phyloP scores from a whole-genome alignment of 2,329 filamentous ascomycete genomes.

The Cercospora beticola region DNA sequence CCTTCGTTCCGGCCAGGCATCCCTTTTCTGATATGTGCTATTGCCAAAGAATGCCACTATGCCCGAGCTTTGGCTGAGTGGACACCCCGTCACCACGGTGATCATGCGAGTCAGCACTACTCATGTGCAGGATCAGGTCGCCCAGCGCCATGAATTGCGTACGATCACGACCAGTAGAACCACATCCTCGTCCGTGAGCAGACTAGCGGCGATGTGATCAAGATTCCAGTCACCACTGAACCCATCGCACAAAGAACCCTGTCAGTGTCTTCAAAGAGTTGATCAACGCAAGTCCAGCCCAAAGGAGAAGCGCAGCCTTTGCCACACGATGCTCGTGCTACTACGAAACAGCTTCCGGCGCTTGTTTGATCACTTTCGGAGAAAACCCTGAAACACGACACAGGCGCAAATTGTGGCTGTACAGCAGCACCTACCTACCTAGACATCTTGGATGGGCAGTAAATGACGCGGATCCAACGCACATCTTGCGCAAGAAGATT shows the following conservation, averaged over 20 bases:
- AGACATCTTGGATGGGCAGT: neutral
- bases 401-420: neutral
- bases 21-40: neutral
- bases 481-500: neutral
- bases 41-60: neutral
- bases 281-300: neutral
- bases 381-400: slow-evolving; percentile 4
- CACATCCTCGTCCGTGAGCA: neutral
- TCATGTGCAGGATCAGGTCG: neutral
- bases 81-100: neutral
- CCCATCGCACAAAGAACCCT: neutral
- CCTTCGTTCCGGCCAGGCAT: neutral
- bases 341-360: neutral
- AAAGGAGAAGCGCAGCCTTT: neutral
- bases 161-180: neutral
- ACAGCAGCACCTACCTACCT: neutral
- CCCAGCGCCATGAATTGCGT: neutral
- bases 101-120: slow-evolving; percentile 2
- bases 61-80: neutral
- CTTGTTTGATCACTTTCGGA: slow-evolving; percentile 7
- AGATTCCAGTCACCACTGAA: neutral
- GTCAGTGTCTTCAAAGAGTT: neutral
- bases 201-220: neutral
- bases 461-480: neutral
- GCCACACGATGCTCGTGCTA: slow-evolving; percentile 7